Conservation (phyloP, 495 filamentous ascomycete species). For the Xylaria venustula region DNA sequence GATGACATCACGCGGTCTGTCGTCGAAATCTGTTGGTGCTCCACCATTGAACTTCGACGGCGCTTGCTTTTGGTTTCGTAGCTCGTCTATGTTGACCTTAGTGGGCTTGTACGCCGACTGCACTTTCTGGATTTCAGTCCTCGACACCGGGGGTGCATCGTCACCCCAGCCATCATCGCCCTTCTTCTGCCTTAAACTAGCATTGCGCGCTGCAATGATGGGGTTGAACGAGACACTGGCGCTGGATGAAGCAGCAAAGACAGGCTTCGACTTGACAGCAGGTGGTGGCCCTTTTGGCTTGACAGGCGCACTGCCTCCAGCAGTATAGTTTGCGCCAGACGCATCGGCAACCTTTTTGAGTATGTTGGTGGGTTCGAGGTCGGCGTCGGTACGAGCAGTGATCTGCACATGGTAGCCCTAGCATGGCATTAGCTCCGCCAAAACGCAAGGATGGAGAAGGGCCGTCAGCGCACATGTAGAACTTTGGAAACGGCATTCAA, state of each 20-base stretch:
- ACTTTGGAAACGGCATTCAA: constrained; percentile 82
- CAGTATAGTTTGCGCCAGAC: constrained; percentile 91
- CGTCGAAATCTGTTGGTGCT: constrained; percentile 24
- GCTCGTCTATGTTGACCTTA: constrained; percentile 81
- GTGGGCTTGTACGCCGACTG: constrained; percentile 89
- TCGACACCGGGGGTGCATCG: constrained; percentile 87
- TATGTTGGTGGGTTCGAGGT: constrained; percentile 83
- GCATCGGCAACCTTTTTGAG: constrained; percentile 93
- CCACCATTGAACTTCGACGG: constrained; percentile 52
- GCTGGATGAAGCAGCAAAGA: constrained; percentile 73
- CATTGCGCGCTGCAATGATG: constrained; percentile 51
- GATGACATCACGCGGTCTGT: constrained; percentile 63
- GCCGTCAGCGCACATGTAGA: constrained; percentile 63
- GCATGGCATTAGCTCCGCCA: constrained; percentile 33
- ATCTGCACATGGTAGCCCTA: constrained; percentile 94
- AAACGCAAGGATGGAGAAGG: background rate
- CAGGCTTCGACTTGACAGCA: constrained; percentile 78
- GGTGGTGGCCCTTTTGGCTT: constrained; percentile 59
- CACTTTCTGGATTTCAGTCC: constrained; percentile 90
- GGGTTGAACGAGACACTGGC: constrained; percentile 66
- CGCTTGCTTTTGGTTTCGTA: constrained; percentile 66
- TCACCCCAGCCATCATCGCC: constrained; percentile 86
- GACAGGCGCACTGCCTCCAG: constrained; percentile 51
- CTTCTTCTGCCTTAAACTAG: constrained; percentile 36
- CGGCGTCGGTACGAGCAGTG: constrained; percentile 84